These are phyloP conservation scores for Chlamydomonas incerta DNA, from an alignment of 139 green algal genomes.

Conservation along the genomic window DNA sequence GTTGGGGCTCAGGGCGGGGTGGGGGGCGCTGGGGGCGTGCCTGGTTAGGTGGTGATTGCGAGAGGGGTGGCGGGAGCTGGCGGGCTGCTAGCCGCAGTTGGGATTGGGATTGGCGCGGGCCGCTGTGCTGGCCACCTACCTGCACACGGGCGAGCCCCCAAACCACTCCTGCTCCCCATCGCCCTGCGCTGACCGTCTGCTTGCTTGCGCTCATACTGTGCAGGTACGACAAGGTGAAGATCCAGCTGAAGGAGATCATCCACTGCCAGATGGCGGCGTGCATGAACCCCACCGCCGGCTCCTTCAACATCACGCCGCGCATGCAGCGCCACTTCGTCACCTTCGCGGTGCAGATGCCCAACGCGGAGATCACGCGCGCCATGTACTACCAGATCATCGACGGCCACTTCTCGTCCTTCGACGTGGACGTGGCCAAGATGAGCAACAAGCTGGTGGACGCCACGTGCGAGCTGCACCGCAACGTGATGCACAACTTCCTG, in stretches of 20 bases:
- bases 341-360: constrained; percentile 88
- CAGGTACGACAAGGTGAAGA: constrained; percentile 89
- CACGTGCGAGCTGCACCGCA: constrained; percentile 87
- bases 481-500: constrained; percentile 88
- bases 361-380: constrained; percentile 75
- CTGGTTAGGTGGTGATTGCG: no score
- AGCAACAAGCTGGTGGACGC: constrained; percentile 83
- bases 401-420: constrained; percentile 77
- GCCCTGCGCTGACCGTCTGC: no score
- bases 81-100: no score
- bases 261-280: constrained; percentile 83
- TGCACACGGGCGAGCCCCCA: no score
- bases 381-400: constrained; percentile 77
- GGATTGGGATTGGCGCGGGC: no score
- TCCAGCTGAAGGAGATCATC: constrained; percentile 90
- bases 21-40: no score
- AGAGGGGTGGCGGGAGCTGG: no score
- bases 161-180: no score
- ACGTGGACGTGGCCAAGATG: constrained; percentile 75
- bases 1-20: no score
- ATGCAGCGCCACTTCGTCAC: constrained; percentile 96
- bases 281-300: constrained; percentile 94
- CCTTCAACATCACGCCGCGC: constrained; percentile 91
- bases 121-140: no score
- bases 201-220: no score